Conservation (phyloP, 352 stramenopile genomes). For the Phytophthora lateralis region DNA sequence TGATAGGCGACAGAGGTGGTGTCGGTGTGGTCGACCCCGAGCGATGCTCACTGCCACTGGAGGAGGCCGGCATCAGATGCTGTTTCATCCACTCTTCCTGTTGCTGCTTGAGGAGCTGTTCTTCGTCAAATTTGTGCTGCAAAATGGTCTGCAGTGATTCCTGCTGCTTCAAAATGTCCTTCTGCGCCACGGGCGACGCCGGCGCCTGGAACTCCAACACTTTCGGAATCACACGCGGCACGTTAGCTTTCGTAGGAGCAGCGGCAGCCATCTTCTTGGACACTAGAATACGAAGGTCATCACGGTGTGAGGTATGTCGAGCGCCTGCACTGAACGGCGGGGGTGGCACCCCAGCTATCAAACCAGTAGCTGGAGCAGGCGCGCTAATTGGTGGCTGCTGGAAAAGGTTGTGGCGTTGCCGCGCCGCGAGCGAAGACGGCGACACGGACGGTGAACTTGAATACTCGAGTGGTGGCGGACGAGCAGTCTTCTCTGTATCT, state of each 20-base stretch:
- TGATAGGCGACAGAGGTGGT: conserved; percentile 16
- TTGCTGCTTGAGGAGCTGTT: conserved; percentile 72
- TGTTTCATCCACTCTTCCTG: conserved; percentile 77
- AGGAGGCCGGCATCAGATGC: conserved; percentile 29
- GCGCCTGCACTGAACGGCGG: conserved; percentile 18
- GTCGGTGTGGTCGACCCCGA: conserved; percentile 39
- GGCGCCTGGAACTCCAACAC: conserved; percentile 51
- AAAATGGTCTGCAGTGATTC: conserved; percentile 66
- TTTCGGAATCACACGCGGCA: conserved; percentile 8
- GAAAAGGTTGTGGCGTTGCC: conserved; percentile 32
- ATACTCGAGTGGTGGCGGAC: conserved; percentile 38
- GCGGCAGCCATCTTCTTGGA: conserved; percentile 79
- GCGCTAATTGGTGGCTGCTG: conserved; percentile 22
- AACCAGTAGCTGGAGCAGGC: conserved; percentile 2
- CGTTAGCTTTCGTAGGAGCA: conserved; percentile 15
- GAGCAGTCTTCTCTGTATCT: conserved; percentile 5
- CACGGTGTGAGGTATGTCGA: conserved; percentile 36
- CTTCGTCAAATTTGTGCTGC: conserved; percentile 64
- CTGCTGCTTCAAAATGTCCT: conserved; percentile 65
- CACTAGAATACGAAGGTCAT: conserved; percentile 76
- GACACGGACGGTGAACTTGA: conserved; percentile 37
- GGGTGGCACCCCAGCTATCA: conserved; percentile 10
- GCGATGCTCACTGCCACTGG: conserved; percentile 1
- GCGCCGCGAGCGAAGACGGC: conserved; percentile 28
- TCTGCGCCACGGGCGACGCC: conserved; percentile 65